Base-by-base conservation (phyloP, 768 basidiomycete genomes). In the Fibroporia radiculosa region DNA sequence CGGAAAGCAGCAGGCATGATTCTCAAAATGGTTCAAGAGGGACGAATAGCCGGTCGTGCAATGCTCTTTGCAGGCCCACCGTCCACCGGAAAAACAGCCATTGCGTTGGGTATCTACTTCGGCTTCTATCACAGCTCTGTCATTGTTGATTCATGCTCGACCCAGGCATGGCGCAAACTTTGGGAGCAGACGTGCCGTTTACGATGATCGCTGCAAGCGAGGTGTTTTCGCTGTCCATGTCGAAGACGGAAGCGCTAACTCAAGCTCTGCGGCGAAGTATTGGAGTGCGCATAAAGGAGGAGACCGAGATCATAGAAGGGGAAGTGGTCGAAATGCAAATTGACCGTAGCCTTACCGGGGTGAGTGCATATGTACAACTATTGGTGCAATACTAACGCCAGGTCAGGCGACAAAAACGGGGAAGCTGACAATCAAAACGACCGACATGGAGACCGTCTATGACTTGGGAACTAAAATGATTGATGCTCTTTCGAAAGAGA, bases 381-480 rank as follows among this genome's bases (percentile, higher is more conserved):
- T 41, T 16, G 3, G 18, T 48, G 39, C 22, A 26, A 27, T 24
- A 23, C 11, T n/a, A n/a, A n/a, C n/a, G n/a, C n/a, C n/a, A n/a
- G n/a, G n/a, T 28, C 55, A 96, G 93, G 91, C 93, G 0, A 96
- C 93, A 3, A 98, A 97, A 68, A 97, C 96, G 1, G 96, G 95
- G 2, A 93, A 96, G 62, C 64, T 98, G 48, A 98, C 96, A 0
- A 86, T 99, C 57, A 98, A 98, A 66, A 95, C 92, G 12, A 96
- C 93, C 2, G 95, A 98, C 63, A 98, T 99, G 96, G 96, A 98
- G 69, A 98, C 96, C 4, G 85, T 99, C 25, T 99, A 99, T 61
- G 96, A 99, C 66, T 75, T 98, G 24, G 96, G 96, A 10, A 90
- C 84, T 40, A 99, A 98, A 75, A 98, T 99, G 96, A 98, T 99